A percentile compares a stretch with the other conserved stretches of the same genome.
These are phyloP conservation scores for Sporisorium reilianum DNA, from an alignment of 1,284 basidiomycete species.

Conservation along the genomic window DNA sequence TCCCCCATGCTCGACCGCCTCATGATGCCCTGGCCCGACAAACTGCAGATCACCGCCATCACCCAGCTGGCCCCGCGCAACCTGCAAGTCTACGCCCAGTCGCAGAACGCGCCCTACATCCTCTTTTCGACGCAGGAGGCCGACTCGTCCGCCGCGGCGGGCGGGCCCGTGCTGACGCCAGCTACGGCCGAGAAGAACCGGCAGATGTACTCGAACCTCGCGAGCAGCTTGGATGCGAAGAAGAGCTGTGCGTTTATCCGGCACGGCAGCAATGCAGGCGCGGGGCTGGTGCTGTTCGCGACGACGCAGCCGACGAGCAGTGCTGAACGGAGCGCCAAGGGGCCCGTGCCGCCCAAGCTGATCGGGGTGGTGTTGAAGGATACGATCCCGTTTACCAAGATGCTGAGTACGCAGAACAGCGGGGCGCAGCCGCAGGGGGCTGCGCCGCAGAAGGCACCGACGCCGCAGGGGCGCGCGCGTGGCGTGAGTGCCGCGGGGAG, in stretches of 20 bases:
- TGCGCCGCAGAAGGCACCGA: neutral
- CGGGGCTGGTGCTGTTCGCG: constrained; percentile 54
- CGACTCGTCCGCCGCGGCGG: neutral
- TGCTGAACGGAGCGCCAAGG: constrained; percentile 22
- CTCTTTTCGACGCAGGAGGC: constrained; percentile 41
- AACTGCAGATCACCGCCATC: constrained; percentile 52
- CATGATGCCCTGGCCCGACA: constrained; percentile 48
- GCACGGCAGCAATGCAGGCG: constrained; percentile 44
- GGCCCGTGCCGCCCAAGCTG: constrained; percentile 28
- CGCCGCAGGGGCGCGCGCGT: neutral
- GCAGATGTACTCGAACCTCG: constrained; percentile 56
- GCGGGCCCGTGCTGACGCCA: constrained; percentile 20
- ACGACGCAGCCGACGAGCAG: constrained; percentile 48
- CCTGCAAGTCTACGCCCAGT: constrained; percentile 50
- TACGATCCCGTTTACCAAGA: constrained; percentile 48
- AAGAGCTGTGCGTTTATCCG: constrained; percentile 58
- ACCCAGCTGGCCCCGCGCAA: constrained; percentile 45
- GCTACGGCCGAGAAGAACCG: constrained; percentile 51
- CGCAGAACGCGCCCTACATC: constrained; percentile 50
- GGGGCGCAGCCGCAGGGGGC: constrained; percentile 2
- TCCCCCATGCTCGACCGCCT: constrained; percentile 27
- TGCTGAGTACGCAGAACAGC: constrained; percentile 34
- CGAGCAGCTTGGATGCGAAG: constrained; percentile 53
- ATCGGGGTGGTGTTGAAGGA: constrained; percentile 57
- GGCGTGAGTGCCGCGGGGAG: neutral